Evolutionary conservation across 352 stramenopile genomes (phyloP), one percentile per base, ranked within the genome.

Genomic region (Achlya hypogyna): DNA sequence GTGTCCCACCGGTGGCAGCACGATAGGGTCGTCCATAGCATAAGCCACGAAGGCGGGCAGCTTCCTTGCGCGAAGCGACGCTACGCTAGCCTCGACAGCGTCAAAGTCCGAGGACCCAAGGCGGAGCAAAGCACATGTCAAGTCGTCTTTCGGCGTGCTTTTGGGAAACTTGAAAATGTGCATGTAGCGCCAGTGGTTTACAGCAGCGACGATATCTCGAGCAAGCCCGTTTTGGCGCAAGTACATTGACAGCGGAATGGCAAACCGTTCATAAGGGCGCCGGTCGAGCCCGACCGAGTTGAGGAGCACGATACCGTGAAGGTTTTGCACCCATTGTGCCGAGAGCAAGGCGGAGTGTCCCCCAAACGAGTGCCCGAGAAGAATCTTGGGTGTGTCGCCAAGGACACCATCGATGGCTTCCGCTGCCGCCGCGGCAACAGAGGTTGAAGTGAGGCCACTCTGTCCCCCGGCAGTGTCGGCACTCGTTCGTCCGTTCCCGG

Each of bases 341-440:
- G 53, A 28, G 52, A 53, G 38, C 12, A 64, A 53, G 18, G 56
- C 56, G 3, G 29, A 22, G n/a, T 47, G 31, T 3, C 56, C 56
- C 8, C 56, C 56, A 9, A 22, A 51, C n/a, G 56, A 64, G 29
- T 64, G 56, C 10, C 56, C 56, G 10, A 64, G 31, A 9, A 64
- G 12, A 32, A 64, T 25, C 23, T 20, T n/a, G 4, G 16, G 27
- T 10, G 29, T 28, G 18, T 22, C 25, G 27, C 18, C 14, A 12
- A 12, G n/a, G 16, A 64, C 20, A 32, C 25, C 29, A 12, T 53
- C 56, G 20, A 64, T 51, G 10, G 42, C 35, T 64, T 64, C 56
- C 4, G 22, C 29, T 3, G 35, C 35, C 20, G 42, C 56, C 4
- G n/a, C 38, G 10, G 22, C 25, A 22, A 64, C 29, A 6, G 14